A percentile compares a stretch with the other conserved stretches of the same genome.
Conservation (phyloP, 2,329 filamentous ascomycete species). For the Cladophialophora carrionii region DNA sequence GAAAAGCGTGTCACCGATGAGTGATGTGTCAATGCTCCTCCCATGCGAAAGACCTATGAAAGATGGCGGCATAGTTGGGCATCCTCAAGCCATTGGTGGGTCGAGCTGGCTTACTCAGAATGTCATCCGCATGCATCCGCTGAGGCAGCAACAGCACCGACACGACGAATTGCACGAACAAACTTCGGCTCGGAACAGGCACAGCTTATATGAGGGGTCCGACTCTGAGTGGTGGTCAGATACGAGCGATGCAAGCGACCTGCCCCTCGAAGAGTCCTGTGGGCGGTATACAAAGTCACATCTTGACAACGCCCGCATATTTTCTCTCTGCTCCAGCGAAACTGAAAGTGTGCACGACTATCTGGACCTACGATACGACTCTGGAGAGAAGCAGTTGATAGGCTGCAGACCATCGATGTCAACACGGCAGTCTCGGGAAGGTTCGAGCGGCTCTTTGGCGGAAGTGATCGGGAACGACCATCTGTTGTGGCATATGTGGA, state of each 20-base stretch:
- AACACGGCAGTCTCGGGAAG: conserved; percentile 8
- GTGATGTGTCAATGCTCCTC: conserved; percentile 35
- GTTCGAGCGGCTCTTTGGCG: conserved; percentile 23
- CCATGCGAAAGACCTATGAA: conserved; percentile 20
- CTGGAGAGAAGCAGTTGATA: background rate
- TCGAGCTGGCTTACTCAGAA: conserved; percentile 32
- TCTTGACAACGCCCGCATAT: conserved; percentile 6
- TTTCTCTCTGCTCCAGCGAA: conserved; percentile 1
- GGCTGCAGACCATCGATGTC: conserved; percentile 20
- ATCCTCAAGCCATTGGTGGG: conserved; percentile 23
- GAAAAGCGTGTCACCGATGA: conserved; percentile 22
- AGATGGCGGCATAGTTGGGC: conserved; percentile 15
- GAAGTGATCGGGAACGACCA: conserved; percentile 34
- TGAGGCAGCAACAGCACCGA: conserved; percentile 28
- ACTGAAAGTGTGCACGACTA: conserved; percentile 1
- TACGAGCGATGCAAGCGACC: conserved; percentile 10
- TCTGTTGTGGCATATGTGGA: conserved; percentile 34
- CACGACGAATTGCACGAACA: conserved; percentile 9
- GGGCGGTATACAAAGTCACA: conserved; percentile 16
- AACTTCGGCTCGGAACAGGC: background rate
- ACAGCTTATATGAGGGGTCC: conserved; percentile 19
- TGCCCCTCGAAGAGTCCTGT: conserved; percentile 12
- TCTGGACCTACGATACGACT: conserved; percentile 5
- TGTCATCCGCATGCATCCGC: conserved; percentile 35
- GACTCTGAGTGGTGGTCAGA: conserved; percentile 25